phyloP scores from a whole-genome alignment of 192 early-diverging fungal genomes.

The Mortierella alpina region DNA sequence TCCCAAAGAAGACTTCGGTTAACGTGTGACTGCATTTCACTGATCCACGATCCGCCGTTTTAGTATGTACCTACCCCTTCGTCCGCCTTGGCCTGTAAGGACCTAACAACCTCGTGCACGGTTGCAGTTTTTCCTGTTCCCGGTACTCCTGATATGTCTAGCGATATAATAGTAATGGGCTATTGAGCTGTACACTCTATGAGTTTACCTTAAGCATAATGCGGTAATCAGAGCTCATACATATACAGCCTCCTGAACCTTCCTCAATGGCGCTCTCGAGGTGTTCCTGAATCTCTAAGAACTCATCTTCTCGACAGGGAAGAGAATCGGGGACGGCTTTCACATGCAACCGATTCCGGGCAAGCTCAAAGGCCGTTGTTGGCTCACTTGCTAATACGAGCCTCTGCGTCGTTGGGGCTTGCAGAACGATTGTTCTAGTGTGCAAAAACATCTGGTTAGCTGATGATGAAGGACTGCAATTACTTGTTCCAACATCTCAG shows the following conservation, averaged over 20 bases:
- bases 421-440: slow-evolving; percentile 16
- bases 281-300: slow-evolving; percentile 80
- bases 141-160: slow-evolving; percentile 94
- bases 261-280: slow-evolving; percentile 85
- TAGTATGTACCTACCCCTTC: slow-evolving; percentile 57
- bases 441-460: not conserved
- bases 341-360: slow-evolving; percentile 85
- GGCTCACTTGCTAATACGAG: slow-evolving; percentile 21
- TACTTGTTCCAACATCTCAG: not conserved
- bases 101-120: slow-evolving; percentile 83
- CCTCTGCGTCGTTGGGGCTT: slow-evolving; percentile 52
- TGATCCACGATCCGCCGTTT: not conserved
- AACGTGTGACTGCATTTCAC: not conserved
- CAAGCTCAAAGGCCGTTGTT: slow-evolving; percentile 68
- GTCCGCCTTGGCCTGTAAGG: slow-evolving; percentile 69
- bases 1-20: not conserved
- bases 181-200: not conserved
- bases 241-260: slow-evolving; percentile 86
- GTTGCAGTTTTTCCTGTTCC: slow-evolving; percentile 99
- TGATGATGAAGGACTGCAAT: not conserved
- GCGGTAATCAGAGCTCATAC: slow-evolving; percentile 55
- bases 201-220: not conserved
- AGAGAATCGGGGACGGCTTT: slow-evolving; percentile 89
- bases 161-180: not conserved
- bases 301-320: slow-evolving; percentile 96